Evolutionary conservation across 2,329 filamentous ascomycete genomes (phyloP).

Genomic region (Fusarium burgessii): DNA sequence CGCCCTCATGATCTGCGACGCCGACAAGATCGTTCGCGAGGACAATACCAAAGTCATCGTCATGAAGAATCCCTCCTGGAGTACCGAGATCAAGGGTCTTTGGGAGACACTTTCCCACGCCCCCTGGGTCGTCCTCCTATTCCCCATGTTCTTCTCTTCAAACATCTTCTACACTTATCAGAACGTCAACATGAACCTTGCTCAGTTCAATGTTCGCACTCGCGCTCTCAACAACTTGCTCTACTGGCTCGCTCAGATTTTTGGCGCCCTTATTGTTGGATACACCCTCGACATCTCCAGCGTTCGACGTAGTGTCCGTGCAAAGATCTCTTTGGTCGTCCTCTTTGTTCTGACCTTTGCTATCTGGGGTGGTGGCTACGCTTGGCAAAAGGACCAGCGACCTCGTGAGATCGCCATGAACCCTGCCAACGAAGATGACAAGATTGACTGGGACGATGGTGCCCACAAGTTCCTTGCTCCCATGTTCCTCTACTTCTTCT

Average conservation of each 20-base stretch:
- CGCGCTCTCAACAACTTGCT: conserved; percentile 66
- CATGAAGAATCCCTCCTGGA: conserved; percentile 53
- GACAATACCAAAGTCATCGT: conserved; percentile 54
- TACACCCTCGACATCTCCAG: conserved; percentile 57
- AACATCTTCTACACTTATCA: conserved; percentile 70
- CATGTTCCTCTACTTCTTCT: conserved; percentile 78
- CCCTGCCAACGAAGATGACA: conserved; percentile 46
- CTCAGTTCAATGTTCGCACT: conserved; percentile 66
- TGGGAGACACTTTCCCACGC: conserved; percentile 57
- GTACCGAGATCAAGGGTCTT: conserved; percentile 51
- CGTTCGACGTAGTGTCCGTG: conserved; percentile 59
- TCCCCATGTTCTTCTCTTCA: conserved; percentile 67
- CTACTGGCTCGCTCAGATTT: conserved; percentile 69
- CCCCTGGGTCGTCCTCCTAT: conserved; percentile 51
- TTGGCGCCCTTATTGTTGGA: conserved; percentile 63
- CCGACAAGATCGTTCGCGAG: conserved; percentile 55
- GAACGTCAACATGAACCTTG: conserved; percentile 66
- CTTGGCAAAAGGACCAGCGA: conserved; percentile 70
- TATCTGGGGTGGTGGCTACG: conserved; percentile 73
- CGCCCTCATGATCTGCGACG: conserved; percentile 61
- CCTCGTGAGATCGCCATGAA: conserved; percentile 57
- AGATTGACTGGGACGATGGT: conserved; percentile 59
- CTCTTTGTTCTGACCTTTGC: conserved; percentile 63
- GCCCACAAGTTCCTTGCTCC: conserved; percentile 67
- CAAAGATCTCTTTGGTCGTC: conserved; percentile 59